phyloP scores from a whole-genome alignment of 805 yeast species.

The Teunomyces tritomae region DNA sequence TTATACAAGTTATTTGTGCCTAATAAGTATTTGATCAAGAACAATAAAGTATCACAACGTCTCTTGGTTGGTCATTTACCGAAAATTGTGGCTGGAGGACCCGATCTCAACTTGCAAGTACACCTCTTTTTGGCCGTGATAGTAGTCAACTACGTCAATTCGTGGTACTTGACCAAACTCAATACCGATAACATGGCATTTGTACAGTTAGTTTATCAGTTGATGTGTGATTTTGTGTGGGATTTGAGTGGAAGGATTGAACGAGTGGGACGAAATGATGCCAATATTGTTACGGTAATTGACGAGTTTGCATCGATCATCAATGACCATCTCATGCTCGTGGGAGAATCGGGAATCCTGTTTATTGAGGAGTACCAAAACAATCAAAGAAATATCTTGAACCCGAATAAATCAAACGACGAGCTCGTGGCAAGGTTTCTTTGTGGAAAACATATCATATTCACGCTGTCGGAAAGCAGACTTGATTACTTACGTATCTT shows the following conservation, averaged over 20 bases:
- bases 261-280: constrained; percentile 8
- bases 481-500: constrained; percentile 22
- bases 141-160: constrained; percentile 11
- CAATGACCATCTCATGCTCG: constrained; percentile 18
- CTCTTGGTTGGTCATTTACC: constrained; percentile 31
- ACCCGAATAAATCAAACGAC: not conserved
- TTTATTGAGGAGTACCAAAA: not conserved
- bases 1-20: constrained; percentile 36
- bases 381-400: not conserved
- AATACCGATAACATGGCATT: constrained; percentile 33
- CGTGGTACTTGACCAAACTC: constrained; percentile 19
- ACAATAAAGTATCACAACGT: constrained; percentile 23
- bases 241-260: constrained; percentile 21
- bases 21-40: constrained; percentile 27
- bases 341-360: not conserved
- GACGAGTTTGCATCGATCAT: constrained; percentile 24
- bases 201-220: constrained; percentile 21
- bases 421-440: constrained; percentile 4
- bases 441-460: constrained; percentile 17
- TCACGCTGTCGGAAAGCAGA: constrained; percentile 9
- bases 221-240: constrained; percentile 22
- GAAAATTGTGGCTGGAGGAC: constrained; percentile 16
- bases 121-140: constrained; percentile 38
- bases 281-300: constrained; percentile 12
- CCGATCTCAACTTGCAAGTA: constrained; percentile 28